These are phyloP conservation scores for Alternaria incomplexa DNA, from an alignment of 2,329 filamentous ascomycete species.

Conservation along the genomic window DNA sequence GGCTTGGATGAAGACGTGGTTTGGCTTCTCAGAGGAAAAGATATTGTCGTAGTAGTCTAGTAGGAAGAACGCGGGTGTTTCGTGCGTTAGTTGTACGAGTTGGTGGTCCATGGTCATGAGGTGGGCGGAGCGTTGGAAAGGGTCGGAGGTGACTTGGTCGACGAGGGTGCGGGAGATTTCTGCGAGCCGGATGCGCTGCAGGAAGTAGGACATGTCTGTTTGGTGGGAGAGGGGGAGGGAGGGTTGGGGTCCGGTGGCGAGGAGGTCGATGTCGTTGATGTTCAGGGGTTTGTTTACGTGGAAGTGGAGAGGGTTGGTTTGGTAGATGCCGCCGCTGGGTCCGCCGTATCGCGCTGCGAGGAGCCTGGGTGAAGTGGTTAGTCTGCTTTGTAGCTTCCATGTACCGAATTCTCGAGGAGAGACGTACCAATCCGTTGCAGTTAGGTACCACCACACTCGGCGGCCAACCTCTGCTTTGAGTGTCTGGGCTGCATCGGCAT, in stretches of 20 bases:
- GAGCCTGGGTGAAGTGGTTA: not conserved
- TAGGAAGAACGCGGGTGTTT: not conserved
- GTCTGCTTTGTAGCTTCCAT: not conserved
- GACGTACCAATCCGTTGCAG: slow-evolving; percentile 12
- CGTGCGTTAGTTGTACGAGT: not conserved
- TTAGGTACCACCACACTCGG: slow-evolving; percentile 53
- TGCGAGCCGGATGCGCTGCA: slow-evolving; percentile 44
- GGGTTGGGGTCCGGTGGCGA: accelerated
- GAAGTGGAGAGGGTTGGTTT: not conserved
- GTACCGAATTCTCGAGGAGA: not conserved
- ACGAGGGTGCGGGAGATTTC: slow-evolving; percentile 48
- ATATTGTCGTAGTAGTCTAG: not conserved
- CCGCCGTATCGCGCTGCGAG: not conserved
- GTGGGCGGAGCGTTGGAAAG: not conserved
- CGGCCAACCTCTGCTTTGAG: slow-evolving; percentile 45
- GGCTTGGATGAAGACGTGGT: slow-evolving; percentile 36
- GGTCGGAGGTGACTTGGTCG: slow-evolving; percentile 25
- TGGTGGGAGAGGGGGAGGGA: slow-evolving; percentile 16
- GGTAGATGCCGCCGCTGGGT: not conserved
- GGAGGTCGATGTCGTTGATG: not conserved
- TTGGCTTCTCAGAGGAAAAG: not conserved
- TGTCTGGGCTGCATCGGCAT: slow-evolving; percentile 16
- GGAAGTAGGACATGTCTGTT: slow-evolving; percentile 50
- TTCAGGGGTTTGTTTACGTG: not conserved
- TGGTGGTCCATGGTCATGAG: not conserved